Evolutionary conservation across 306 rosid genomes (phyloP), one percentile per base, ranked within the genome.

Genomic region (Vigna nakashimae): DNA sequence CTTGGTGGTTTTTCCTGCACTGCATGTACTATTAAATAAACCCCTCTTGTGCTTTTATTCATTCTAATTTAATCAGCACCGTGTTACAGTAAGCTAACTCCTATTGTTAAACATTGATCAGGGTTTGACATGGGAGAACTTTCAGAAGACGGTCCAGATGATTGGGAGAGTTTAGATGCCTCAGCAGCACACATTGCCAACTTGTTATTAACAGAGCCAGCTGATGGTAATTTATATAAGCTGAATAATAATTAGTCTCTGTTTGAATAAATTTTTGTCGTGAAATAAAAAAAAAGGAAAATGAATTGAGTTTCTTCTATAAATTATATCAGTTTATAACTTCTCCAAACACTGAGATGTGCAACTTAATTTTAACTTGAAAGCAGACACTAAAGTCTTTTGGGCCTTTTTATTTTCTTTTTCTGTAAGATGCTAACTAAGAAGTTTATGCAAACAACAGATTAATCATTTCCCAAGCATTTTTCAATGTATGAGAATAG

Each of bases 71-170:
- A 45, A 53, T 55, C 34, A 34, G 18, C 16, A 76, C 32, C 18
- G n/a, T 50, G 45, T 26, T 59, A 65, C 59, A 9, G 6, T 55
- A 20, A 20, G 30, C 62, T 34, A 28, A 69, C 38, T 34, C 28
- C 20, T 67, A 6, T 30, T 52, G 18, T 45, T 30, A 48, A 6
- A 14, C n/a, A 53, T 53, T 22, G 55, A 72, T 68, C 88, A 96
- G 99, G 99, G 98, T 96, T 96, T 82, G 97, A 93, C 83, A 86
- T 84, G 80, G 98, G 98, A 73, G 99, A 96, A 65, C 92, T 96
- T 73, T 90, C 99, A 52, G 99, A 91, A 76, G 91, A 93, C 60
- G 92, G 93, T 77, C 97, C 93, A 57, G 94, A 96, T 87, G 98
- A 96, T 78, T 96, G 91, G 98, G 99, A 96, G 79, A 97, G 97